A percentile compares a stretch with the other conserved stretches of the same genome.
Conservation (phyloP, 2,329 filamentous ascomycete species). For the Fusarium sp. region DNA sequence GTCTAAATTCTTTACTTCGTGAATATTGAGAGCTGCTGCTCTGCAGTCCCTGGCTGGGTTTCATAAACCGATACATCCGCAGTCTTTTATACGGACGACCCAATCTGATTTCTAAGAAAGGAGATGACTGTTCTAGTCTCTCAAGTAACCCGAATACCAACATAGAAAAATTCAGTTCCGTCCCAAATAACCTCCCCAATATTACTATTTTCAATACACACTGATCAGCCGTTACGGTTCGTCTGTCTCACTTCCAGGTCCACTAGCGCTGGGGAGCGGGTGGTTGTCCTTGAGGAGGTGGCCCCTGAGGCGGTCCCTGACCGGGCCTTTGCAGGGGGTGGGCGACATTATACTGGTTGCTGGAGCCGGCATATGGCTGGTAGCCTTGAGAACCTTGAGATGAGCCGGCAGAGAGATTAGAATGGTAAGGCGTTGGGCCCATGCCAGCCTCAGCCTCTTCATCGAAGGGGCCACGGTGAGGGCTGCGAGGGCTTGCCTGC, state of each 20-base stretch:
- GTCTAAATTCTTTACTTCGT: constrained; percentile 45
- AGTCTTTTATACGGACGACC: constrained; percentile 23
- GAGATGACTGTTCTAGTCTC: constrained; percentile 21
- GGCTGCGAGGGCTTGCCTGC: constrained; percentile 46
- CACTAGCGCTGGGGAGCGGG: constrained; percentile 42
- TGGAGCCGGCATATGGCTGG: constrained; percentile 35
- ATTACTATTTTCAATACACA: constrained; percentile 21
- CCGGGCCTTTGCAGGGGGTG: constrained; percentile 38
- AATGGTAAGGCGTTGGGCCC: constrained; percentile 46
- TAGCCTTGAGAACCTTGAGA: constrained; percentile 38
- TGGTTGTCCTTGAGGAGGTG: constrained; percentile 43
- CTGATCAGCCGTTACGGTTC: constrained; percentile 22
- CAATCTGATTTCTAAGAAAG: constrained; percentile 34
- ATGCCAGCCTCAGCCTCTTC: constrained; percentile 56
- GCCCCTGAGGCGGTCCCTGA: constrained; percentile 29
- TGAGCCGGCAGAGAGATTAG: constrained; percentile 39
- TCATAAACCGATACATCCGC: constrained; percentile 35
- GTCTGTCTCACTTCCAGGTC: constrained; percentile 32
- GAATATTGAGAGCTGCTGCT: constrained; percentile 32
- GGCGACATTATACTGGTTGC: constrained; percentile 31
- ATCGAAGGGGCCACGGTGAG: constrained; percentile 52
- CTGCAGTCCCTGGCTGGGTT: constrained; percentile 20
- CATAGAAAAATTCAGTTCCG: constrained; percentile 19
- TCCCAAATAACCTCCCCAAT: constrained; percentile 5
- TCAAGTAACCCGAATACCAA: constrained; percentile 31